A percentile compares a stretch with the other conserved stretches of the same genome.
Evolutionary conservation across 768 basidiomycete species (phyloP).

Genomic region (Udeniomyces megalosporus): DNA sequence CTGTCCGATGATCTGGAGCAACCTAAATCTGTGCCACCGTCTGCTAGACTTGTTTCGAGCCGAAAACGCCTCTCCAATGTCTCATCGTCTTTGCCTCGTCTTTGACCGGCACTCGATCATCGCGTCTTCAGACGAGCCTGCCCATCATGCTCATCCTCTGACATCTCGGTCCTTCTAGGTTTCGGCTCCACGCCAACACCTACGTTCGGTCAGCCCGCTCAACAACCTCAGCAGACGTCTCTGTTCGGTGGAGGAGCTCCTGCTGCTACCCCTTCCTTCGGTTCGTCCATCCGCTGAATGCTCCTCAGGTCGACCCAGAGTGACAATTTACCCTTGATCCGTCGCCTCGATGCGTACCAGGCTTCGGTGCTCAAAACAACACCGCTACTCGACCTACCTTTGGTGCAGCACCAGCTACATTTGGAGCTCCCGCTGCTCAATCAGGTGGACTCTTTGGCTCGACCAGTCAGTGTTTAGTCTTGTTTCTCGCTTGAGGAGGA

Average conservation of each 20-base stretch:
- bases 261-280: conserved; percentile 1
- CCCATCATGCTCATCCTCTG: no score
- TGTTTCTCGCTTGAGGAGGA: neutral
- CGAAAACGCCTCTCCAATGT: no score
- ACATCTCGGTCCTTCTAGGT: neutral
- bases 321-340: neutral
- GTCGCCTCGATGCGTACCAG: neutral
- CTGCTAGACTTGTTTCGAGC: no score
- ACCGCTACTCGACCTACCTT: conserved; percentile 6
- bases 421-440: neutral
- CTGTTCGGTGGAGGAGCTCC: conserved; percentile 9
- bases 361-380: conserved; percentile 3
- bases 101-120: no score
- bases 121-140: no score
- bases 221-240: conserved; percentile 1
- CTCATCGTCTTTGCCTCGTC: no score
- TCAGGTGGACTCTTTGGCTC: conserved; percentile 11
- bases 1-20: no score
- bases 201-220: conserved; percentile 7
- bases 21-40: no score
- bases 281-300: neutral
- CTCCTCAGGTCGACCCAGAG: no score
- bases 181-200: conserved; percentile 5
- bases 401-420: conserved; percentile 2
- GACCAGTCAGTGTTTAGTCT: neutral